Evolutionary conservation across 176 grass and related monocot species (phyloP).

Genomic region (Carex pumila): DNA sequence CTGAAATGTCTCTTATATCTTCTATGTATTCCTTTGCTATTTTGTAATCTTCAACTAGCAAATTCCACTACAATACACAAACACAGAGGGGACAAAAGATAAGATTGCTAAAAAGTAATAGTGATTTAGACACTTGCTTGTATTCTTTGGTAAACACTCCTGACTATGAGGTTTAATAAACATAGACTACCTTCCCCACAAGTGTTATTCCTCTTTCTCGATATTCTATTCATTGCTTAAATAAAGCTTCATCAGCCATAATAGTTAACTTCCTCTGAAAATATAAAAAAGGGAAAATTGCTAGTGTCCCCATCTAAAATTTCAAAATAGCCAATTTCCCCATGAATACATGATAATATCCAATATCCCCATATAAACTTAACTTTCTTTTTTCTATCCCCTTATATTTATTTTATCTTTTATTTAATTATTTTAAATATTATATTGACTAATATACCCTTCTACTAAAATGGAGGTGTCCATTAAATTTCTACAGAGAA

Average conservation of each 20-base stretch:
- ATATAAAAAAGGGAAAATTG: background rate
- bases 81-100: slow-evolving; percentile 12
- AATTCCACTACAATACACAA: slow-evolving; percentile 54
- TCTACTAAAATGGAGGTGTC: too few species aligned
- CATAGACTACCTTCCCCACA: background rate
- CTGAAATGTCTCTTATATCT: slow-evolving; percentile 87
- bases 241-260: background rate
- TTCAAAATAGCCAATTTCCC: too few species aligned
- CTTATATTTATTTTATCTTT: too few species aligned
- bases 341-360: too few species aligned
- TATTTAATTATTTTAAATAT: too few species aligned
- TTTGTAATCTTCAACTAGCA: slow-evolving; percentile 90
- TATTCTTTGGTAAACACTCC: background rate
- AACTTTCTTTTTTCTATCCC: too few species aligned
- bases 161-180: background rate
- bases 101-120: slow-evolving; percentile 7
- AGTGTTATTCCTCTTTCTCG: background rate
- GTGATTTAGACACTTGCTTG: background rate
- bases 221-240: background rate
- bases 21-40: slow-evolving; percentile 93
- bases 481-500: too few species aligned
- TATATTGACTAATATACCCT: too few species aligned
- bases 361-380: too few species aligned
- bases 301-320: too few species aligned
- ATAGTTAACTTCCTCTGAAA: slow-evolving; percentile 40